These are phyloP conservation scores for Tricholoma terreum DNA, from an alignment of 768 basidiomycete genomes.

Conservation along the genomic window DNA sequence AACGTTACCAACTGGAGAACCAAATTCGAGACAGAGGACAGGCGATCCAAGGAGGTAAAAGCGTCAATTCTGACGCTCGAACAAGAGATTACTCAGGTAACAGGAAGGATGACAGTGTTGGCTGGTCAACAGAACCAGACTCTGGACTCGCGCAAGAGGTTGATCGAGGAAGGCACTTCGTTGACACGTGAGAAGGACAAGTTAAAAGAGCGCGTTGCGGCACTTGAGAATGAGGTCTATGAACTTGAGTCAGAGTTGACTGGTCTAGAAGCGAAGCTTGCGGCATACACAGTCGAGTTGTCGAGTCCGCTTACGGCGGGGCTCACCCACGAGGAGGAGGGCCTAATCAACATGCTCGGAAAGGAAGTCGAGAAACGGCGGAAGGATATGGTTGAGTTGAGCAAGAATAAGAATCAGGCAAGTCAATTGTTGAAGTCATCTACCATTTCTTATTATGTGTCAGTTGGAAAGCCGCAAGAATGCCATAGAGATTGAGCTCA, in stretches of 20 bases:
- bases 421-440: slow-evolving; percentile 17
- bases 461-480: slow-evolving; percentile 77
- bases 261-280: slow-evolving; percentile 57
- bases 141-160: slow-evolving; percentile 61
- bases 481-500: slow-evolving; percentile 86
- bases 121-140: slow-evolving; percentile 70
- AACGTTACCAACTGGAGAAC: slow-evolving; percentile 70
- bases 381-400: slow-evolving; percentile 65
- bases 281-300: slow-evolving; percentile 68
- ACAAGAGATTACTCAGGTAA: slow-evolving; percentile 77
- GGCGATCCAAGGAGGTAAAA: slow-evolving; percentile 72
- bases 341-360: slow-evolving; percentile 59
- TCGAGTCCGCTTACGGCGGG: slow-evolving; percentile 70
- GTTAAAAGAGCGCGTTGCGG: slow-evolving; percentile 53
- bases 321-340: slow-evolving; percentile 71
- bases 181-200: slow-evolving; percentile 71
- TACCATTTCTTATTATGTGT: not conserved
- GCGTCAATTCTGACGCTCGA: slow-evolving; percentile 66
- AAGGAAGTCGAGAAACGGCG: slow-evolving; percentile 75
- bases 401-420: slow-evolving; percentile 69
- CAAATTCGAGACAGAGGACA: slow-evolving; percentile 65
- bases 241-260: slow-evolving; percentile 73
- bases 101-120: slow-evolving; percentile 70
- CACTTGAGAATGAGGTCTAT: slow-evolving; percentile 63
- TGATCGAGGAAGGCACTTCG: slow-evolving; percentile 57